Percentiles rank a stretch among this genome's conserved stretches.
These are phyloP conservation scores for Jimgerdemannia lactiflua DNA, from an alignment of 192 early-diverging fungal genomes.

Conservation along the genomic window DNA sequence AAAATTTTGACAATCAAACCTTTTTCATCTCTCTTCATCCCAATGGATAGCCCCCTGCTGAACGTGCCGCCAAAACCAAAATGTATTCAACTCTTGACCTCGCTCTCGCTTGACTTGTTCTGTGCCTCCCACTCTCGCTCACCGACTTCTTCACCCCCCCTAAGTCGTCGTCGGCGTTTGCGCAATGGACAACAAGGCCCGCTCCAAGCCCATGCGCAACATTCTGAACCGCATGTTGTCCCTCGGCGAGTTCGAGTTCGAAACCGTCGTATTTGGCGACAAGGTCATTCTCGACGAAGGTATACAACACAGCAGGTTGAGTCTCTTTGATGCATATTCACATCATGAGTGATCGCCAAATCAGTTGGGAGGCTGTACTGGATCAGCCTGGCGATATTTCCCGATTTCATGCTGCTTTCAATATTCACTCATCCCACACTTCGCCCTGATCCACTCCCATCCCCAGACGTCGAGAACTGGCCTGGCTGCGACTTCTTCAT, in stretches of 20 bases:
- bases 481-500: conserved; percentile 95
- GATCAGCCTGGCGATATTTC: neutral
- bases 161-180: conserved; percentile 78
- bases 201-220: conserved; percentile 96
- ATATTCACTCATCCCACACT: neutral
- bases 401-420: neutral
- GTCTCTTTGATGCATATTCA: neutral
- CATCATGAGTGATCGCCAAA: neutral
- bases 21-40: neutral
- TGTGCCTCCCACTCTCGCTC: neutral
- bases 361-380: neutral
- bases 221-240: conserved; percentile 73
- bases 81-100: neutral
- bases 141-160: neutral
- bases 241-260: conserved; percentile 60
- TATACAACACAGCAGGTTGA: conserved; percentile 16
- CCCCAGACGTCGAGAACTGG: conserved; percentile 78
- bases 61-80: neutral
- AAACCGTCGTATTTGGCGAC: conserved; percentile 92
- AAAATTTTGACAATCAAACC: no score
- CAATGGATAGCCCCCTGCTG: neutral
- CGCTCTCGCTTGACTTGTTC: neutral
- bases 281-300: conserved; percentile 96
- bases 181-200: conserved; percentile 91
- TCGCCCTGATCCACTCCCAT: neutral